A percentile compares a stretch with the other conserved stretches of the same genome.
phyloP scores from a whole-genome alignment of 805 yeast genomes.

The Lachancea waltii region DNA sequence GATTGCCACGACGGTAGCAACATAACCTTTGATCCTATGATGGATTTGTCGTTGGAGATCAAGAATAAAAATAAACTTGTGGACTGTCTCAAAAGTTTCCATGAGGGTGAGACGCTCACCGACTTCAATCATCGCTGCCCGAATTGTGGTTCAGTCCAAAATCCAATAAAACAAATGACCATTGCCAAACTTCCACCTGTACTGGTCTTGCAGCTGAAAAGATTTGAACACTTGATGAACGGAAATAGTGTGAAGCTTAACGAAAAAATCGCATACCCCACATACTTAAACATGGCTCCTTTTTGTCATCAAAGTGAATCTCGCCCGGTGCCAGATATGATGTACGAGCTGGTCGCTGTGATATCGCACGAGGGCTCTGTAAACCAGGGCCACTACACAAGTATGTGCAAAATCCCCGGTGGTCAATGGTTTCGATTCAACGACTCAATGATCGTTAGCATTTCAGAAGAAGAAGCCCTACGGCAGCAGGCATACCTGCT shows the following conservation, averaged over 20 bases:
- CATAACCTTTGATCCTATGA: constrained; percentile 74
- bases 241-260: constrained; percentile 63
- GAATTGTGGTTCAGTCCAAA: constrained; percentile 53
- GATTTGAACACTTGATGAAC: constrained; percentile 41
- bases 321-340: constrained; percentile 33
- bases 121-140: constrained; percentile 70
- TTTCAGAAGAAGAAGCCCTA: constrained; percentile 59
- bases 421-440: constrained; percentile 89
- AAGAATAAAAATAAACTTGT: constrained; percentile 40
- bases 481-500: constrained; percentile 73
- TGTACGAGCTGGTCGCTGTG: constrained; percentile 80
- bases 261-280: constrained; percentile 64
- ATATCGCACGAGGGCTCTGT: constrained; percentile 89
- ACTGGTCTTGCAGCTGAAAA: constrained; percentile 75
- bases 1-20: constrained; percentile 57
- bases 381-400: constrained; percentile 91
- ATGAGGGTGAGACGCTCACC: constrained; percentile 60
- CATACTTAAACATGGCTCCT: constrained; percentile 61
- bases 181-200: constrained; percentile 70
- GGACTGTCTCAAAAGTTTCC: constrained; percentile 71
- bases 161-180: constrained; percentile 66
- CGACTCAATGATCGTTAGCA: constrained; percentile 71
- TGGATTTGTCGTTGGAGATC: constrained; percentile 82
- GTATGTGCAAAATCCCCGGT: constrained; percentile 62
- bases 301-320: constrained; percentile 35